Evolutionary conservation across 441 rosid species (phyloP), one percentile per base, ranked within the genome.

Genomic region (Dalechampia spathulata): DNA sequence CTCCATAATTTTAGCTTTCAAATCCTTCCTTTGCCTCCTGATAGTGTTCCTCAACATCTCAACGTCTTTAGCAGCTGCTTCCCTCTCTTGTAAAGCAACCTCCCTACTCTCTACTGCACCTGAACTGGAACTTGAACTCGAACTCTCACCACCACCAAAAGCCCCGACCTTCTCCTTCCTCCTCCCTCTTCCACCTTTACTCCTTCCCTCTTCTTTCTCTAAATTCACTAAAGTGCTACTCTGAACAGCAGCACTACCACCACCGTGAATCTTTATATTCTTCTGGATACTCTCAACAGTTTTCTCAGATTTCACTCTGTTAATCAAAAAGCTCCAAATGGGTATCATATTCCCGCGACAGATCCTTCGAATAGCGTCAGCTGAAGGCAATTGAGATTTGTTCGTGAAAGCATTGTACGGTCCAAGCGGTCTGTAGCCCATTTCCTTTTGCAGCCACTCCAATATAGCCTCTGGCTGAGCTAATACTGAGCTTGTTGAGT

Each of bases 271-370:
- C 40, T 66, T 74, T 30, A 83, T 88, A 36, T 88, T 91, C 68
- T 80, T 82, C 76, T 91, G 64, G 38, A 84, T 86, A 49, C 58
- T 80, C 78, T 83, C 85, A 55, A 83, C 93, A 4, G 86, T 86
- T 67, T 82, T 88, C 85, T 91, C 95, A 39, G 93, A 91, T 71
- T 81, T 86, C 70, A 88, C 91, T 36, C 89, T 78, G 61, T 76
- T 81, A 0, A 79, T 52, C 56, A 88, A 76, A 48, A 79, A 91
- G 39, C 40, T 69, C 95, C 96, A 88, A 50, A 84, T 50, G 23
- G 89, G 84, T 45, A 91, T 78, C 95, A 88, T 86, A 32, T 88
- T 88, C 26, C 98, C 98, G n/a, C 96, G 82, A 45, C 89, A 86
- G 56, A 88, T 66, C 81, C 71, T 86, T 44, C 93, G 68, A 25